These are phyloP conservation scores for Paramecium primaurelia DNA, from an alignment of 73 alveolate genomes.

Conservation along the genomic window DNA sequence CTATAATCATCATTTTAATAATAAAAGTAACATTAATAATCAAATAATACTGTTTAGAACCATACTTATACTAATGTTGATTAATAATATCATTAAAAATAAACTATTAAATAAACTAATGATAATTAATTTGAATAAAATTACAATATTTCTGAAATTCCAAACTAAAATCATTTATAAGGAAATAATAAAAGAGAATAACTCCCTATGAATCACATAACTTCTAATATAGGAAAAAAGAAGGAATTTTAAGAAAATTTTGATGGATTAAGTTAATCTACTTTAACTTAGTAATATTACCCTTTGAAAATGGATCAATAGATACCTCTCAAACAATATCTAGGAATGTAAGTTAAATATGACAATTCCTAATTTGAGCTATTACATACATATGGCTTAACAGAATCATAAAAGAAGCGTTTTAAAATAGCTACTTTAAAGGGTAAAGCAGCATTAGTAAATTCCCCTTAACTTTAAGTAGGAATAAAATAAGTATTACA, in stretches of 20 bases:
- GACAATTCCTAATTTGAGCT: background rate
- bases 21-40: background rate
- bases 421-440: background rate
- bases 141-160: background rate
- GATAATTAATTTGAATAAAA: background rate
- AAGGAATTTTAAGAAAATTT: background rate
- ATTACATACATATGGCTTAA: background rate
- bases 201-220: background rate
- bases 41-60: background rate
- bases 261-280: slow-evolving; percentile 35
- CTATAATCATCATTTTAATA: background rate
- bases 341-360: background rate
- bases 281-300: background rate
- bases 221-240: background rate
- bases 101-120: background rate
- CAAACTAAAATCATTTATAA: background rate
- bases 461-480: background rate
- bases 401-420: background rate
- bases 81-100: background rate
- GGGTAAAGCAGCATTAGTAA: background rate
- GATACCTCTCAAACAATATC: background rate
- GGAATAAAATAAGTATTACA: background rate
- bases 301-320: slow-evolving; percentile 17
- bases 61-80: background rate
- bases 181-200: background rate